phyloP scores from a whole-genome alignment of 768 basidiomycete genomes.

The Boletus patriciae region DNA sequence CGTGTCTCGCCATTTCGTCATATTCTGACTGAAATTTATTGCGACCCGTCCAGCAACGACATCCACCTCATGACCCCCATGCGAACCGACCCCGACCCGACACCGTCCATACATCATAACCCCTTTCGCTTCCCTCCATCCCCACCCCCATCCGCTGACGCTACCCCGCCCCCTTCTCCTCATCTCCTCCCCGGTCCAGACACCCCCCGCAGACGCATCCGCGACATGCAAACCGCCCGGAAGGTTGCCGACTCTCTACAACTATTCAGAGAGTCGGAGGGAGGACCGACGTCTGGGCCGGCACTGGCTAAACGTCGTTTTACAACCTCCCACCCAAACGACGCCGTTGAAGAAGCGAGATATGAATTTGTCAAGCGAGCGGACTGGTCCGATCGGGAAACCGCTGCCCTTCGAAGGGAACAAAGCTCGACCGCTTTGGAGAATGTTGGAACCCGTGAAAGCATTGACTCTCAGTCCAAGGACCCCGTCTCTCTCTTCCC shows the following conservation, averaged over 20 bases:
- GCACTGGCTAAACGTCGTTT: slow-evolving; percentile 32
- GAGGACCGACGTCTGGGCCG: slow-evolving; percentile 29
- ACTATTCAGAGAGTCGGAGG: slow-evolving; percentile 75
- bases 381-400: slow-evolving; percentile 82
- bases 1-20: slow-evolving; percentile 40
- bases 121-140: slow-evolving; percentile 1
- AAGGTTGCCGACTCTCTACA: slow-evolving; percentile 83
- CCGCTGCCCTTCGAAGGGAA: slow-evolving; percentile 66
- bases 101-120: not conserved
- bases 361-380: slow-evolving; percentile 83
- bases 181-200: slow-evolving; percentile 39
- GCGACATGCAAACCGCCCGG: slow-evolving; percentile 52
- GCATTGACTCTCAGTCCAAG: slow-evolving; percentile 22
- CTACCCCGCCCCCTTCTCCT: slow-evolving; percentile 3
- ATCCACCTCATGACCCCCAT: not conserved
- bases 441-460: slow-evolving; percentile 54
- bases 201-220: slow-evolving; percentile 24
- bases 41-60: slow-evolving; percentile 1
- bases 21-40: slow-evolving; percentile 21
- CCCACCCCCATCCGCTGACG: not conserved
- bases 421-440: slow-evolving; percentile 64
- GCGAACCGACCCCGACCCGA: not conserved
- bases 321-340: slow-evolving; percentile 40
- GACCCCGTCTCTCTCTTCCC: slow-evolving; percentile 24
- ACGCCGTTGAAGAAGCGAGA: slow-evolving; percentile 63